Conservation (phyloP, 2,329 filamentous ascomycete genomes). For the Alternaria arbusti region DNA sequence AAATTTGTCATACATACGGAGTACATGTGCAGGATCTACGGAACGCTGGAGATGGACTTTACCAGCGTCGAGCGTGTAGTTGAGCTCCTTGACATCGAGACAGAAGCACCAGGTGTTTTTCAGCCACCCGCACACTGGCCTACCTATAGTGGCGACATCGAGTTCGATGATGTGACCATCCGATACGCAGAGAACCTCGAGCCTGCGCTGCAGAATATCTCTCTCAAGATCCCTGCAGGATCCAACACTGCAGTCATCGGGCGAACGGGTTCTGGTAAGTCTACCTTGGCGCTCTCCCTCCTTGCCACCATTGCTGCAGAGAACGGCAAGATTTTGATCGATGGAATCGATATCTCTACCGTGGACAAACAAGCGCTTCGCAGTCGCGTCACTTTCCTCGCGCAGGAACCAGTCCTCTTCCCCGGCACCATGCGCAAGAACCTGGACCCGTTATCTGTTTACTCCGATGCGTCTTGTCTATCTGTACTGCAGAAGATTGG, state of each 20-base stretch:
- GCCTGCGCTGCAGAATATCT: conserved; percentile 71
- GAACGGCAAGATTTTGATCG: conserved; percentile 64
- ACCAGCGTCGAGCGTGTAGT: conserved; percentile 88
- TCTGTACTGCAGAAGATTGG: conserved; percentile 63
- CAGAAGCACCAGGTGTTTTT: conserved; percentile 72
- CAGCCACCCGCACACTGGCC: conserved; percentile 81
- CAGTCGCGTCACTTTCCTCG: conserved; percentile 69
- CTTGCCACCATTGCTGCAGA: conserved; percentile 61
- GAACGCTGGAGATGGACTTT: conserved; percentile 88
- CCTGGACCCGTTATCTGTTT: conserved; percentile 66
- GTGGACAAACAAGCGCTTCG: conserved; percentile 67
- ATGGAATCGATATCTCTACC: conserved; percentile 65
- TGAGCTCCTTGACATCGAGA: conserved; percentile 78
- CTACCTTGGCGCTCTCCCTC: conserved; percentile 70
- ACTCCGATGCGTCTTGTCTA: conserved; percentile 61
- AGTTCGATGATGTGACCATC: conserved; percentile 78
- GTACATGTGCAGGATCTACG: conserved; percentile 77
- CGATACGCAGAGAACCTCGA: conserved; percentile 80
- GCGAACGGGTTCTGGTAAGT: conserved; percentile 79
- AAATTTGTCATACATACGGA: conserved; percentile 73
- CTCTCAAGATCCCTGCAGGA: conserved; percentile 77
- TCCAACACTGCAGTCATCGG: conserved; percentile 81
- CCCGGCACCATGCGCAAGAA: conserved; percentile 67
- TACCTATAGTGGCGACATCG: conserved; percentile 71
- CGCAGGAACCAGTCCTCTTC: conserved; percentile 71